Percentiles rank a stretch among this genome's conserved stretches.
These are phyloP conservation scores for Phaffia tasmanica DNA, from an alignment of 768 basidiomycete genomes.

Conservation along the genomic window DNA sequence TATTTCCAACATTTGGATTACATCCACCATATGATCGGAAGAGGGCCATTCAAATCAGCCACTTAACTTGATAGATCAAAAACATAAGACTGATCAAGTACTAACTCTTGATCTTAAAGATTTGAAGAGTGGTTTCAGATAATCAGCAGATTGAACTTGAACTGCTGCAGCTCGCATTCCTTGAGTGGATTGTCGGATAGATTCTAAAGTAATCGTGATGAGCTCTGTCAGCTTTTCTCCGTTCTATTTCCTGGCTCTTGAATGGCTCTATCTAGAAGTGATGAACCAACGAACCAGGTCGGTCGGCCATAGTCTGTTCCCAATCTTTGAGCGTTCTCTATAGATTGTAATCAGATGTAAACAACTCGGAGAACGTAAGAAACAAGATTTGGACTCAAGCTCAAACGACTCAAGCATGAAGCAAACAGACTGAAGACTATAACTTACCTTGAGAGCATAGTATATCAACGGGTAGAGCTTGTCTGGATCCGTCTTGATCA, in stretches of 20 bases:
- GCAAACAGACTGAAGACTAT: not conserved
- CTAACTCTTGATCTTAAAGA: constrained; percentile 71
- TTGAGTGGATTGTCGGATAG: constrained; percentile 74
- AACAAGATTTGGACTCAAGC: not conserved
- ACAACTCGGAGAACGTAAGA: not conserved
- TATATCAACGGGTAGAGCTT: constrained; percentile 95
- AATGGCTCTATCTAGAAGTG: not conserved
- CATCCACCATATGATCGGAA: not conserved
- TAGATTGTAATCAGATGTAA: no score
- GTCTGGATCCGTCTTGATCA: constrained; percentile 84
- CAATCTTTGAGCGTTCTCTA: constrained; percentile 70
- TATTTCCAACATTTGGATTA: not conserved
- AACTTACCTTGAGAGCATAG: constrained; percentile 64
- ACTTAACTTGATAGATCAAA: no score
- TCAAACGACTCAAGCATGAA: not conserved
- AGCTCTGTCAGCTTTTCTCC: not conserved
- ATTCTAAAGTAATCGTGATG: constrained; percentile 44
- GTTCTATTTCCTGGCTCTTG: not conserved
- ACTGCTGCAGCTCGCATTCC: constrained; percentile 92
- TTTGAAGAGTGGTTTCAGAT: constrained; percentile 94
- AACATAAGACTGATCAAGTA: constrained; percentile 24
- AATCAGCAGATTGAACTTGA: constrained; percentile 88
- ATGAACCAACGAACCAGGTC: constrained; percentile 55
- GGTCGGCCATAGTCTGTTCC: constrained; percentile 87
- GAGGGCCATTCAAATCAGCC: not conserved